Conservation (phyloP, 306 rosid genomes). For the Inga oerstediana region DNA sequence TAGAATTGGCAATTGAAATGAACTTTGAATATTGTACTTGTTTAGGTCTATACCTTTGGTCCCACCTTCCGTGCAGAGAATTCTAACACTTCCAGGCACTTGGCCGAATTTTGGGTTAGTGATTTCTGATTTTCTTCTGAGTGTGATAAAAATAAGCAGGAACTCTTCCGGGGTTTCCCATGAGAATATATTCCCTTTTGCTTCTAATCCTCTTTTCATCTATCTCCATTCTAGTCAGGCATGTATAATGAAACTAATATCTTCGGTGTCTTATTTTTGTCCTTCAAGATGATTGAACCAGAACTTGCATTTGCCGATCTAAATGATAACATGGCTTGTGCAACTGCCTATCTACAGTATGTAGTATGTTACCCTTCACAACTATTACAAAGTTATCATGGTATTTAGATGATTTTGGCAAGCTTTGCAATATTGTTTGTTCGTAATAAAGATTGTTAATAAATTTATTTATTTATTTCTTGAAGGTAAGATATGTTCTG, state of each 20-base stretch:
- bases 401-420: constrained; percentile 29
- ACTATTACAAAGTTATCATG: constrained; percentile 32
- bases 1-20: constrained; percentile 29
- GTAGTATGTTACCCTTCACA: constrained; percentile 77
- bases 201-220: constrained; percentile 14
- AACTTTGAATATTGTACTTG: constrained; percentile 24
- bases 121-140: constrained; percentile 22
- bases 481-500: constrained; percentile 78
- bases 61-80: constrained; percentile 98
- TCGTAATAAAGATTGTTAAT: constrained; percentile 8
- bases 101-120: constrained; percentile 97
- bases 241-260: constrained; percentile 16
- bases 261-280: constrained; percentile 25
- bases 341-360: constrained; percentile 96
- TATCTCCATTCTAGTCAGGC: constrained; percentile 20
- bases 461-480: constrained; percentile 24
- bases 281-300: constrained; percentile 89
- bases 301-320: constrained; percentile 99
- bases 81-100: constrained; percentile 94
- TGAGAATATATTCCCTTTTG: not conserved
- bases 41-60: constrained; percentile 93
- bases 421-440: constrained; percentile 12
- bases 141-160: not conserved
- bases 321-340: constrained; percentile 96
- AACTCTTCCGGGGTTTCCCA: not conserved